These are phyloP conservation scores for Phtheirospermum japonicum DNA, from an alignment of 257 asterid species.

Conservation along the genomic window DNA sequence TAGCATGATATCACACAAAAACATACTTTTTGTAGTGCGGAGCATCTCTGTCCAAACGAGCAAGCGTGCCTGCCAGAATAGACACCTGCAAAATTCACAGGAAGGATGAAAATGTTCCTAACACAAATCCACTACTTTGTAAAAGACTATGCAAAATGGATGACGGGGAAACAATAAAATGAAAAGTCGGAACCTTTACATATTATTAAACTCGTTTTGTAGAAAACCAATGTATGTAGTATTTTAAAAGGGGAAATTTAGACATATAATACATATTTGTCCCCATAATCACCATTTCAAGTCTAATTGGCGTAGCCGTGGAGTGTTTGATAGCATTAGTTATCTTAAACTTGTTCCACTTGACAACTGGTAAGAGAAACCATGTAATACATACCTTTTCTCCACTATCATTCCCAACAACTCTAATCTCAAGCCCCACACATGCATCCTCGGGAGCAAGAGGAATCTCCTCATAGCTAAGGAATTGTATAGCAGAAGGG, in stretches of 20 bases:
- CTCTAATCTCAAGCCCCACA: constrained; percentile 97
- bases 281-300: constrained; percentile 5
- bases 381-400: constrained; percentile 67
- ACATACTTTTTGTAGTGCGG: constrained; percentile 91
- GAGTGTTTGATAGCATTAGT: constrained; percentile 1
- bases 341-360: constrained; percentile 10
- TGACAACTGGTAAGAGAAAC: constrained; percentile 25
- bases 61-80: constrained; percentile 96
- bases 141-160: constrained; percentile 13
- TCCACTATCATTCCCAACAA: constrained; percentile 99
- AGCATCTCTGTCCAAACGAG: constrained; percentile 99
- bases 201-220: background rate
- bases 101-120: constrained; percentile 24
- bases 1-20: constrained; percentile 15
- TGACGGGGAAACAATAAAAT: constrained; percentile 8
- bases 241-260: constrained; percentile 12
- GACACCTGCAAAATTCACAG: constrained; percentile 68
- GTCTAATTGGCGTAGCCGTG: background rate
- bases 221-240: constrained; percentile 7
- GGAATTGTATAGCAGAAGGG: constrained; percentile 82
- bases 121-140: constrained; percentile 13
- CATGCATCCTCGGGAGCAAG: constrained; percentile 97
- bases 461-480: constrained; percentile 91
- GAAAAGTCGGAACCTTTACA: background rate
- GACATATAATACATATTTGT: constrained; percentile 20